Percentiles rank a stretch among this genome's conserved stretches.
phyloP scores from a whole-genome alignment of 2,329 filamentous ascomycete genomes.

The Onygenales sp. region DNA sequence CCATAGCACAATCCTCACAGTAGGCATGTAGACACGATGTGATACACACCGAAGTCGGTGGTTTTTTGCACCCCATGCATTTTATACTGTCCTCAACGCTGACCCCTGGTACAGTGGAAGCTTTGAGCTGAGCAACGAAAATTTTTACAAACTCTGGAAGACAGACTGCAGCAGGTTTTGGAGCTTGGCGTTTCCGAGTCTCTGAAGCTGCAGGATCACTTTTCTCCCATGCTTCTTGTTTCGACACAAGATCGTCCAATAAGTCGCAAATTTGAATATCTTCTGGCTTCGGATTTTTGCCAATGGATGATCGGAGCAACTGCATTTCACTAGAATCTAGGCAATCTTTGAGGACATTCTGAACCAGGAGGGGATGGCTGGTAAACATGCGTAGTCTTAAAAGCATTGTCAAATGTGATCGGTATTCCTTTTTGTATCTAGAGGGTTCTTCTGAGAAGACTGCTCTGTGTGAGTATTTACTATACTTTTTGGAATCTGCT shows the following conservation, averaged over 20 bases:
- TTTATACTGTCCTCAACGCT: slow-evolving; percentile 19
- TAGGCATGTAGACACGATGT: slow-evolving; percentile 49
- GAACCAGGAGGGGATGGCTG: slow-evolving; percentile 39
- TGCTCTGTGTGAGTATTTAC: not conserved
- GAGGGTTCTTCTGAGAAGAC: not conserved
- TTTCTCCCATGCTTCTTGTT: not conserved
- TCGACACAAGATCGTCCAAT: not conserved
- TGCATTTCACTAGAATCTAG: slow-evolving; percentile 38
- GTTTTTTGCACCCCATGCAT: slow-evolving; percentile 36
- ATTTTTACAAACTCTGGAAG: not conserved
- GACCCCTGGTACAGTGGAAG: not conserved
- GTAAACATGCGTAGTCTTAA: slow-evolving; percentile 44
- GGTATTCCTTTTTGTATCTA: not conserved
- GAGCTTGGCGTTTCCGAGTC: not conserved
- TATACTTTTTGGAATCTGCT: not conserved
- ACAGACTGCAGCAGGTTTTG: not conserved
- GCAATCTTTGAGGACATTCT: slow-evolving; percentile 36
- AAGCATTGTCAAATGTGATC: slow-evolving; percentile 34
- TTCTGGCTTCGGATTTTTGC: slow-evolving; percentile 13
- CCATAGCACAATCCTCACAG: slow-evolving; percentile 40
- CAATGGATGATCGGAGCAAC: slow-evolving; percentile 27
- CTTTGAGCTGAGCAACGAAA: not conserved
- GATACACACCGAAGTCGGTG: slow-evolving; percentile 32
- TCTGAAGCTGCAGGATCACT: not conserved
- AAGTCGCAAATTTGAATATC: slow-evolving; percentile 16